Conservation (phyloP, 2,329 filamentous ascomycete genomes). For the Nemania abortiva region DNA sequence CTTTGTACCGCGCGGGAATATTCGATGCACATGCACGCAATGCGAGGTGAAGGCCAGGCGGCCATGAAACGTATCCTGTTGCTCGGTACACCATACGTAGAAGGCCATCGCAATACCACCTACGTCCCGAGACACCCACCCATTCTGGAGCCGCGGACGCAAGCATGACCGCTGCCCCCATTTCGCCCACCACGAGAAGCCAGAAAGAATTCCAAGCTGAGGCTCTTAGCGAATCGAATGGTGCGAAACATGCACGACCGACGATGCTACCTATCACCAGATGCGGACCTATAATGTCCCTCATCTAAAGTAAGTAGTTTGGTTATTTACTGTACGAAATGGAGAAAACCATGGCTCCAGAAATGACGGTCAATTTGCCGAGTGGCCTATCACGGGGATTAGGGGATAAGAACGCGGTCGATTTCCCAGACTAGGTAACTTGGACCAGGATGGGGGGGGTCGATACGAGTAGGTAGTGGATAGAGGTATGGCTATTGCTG, state of each 20-base stretch:
- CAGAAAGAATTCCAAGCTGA: neutral
- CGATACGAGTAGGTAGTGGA: constrained; percentile 8
- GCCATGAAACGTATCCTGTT: constrained; percentile 32
- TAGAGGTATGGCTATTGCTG: neutral
- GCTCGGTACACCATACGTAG: constrained; percentile 33
- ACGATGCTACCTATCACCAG: neutral
- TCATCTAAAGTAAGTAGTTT: constrained; percentile 9
- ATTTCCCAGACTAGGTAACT: constrained; percentile 22
- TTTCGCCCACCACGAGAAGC: constrained; percentile 12
- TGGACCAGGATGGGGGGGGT: constrained; percentile 16
- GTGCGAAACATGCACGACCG: neutral
- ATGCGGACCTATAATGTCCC: constrained; percentile 15
- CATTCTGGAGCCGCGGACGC: neutral
- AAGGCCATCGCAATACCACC: neutral
- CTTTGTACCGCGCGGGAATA: constrained; percentile 27
- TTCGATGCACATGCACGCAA: constrained; percentile 35
- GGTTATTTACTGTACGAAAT: constrained; percentile 28
- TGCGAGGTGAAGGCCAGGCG: constrained; percentile 23
- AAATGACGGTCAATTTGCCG: constrained; percentile 46
- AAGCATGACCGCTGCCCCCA: constrained; percentile 1
- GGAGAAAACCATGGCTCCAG: constrained; percentile 39
- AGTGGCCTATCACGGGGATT: constrained; percentile 41
- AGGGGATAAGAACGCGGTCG: constrained; percentile 23
- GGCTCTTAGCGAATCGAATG: constrained; percentile 28
- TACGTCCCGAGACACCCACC: constrained; percentile 29